These are phyloP conservation scores for Scheffersomyces cryptocercus DNA, from an alignment of 1,139 yeast species.

Conservation along the genomic window DNA sequence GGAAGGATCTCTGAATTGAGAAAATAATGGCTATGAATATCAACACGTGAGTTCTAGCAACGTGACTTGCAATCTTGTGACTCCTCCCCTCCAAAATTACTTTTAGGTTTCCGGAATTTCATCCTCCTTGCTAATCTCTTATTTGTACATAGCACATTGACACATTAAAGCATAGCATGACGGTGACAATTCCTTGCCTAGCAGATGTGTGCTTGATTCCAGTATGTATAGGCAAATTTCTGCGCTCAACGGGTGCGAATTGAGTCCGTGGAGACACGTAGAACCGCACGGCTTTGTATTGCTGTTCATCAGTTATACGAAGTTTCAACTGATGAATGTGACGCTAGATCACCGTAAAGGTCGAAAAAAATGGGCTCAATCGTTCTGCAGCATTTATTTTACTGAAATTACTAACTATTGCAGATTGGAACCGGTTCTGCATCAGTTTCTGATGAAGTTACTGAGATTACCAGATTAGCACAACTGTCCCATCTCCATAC, in stretches of 20 bases:
- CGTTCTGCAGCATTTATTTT: not conserved
- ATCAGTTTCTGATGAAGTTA: constrained; percentile 79
- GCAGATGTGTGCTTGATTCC: constrained; percentile 87
- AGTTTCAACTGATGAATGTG: too few relatives aligned
- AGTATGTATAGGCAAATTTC: constrained; percentile 30
- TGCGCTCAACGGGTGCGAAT: too few relatives aligned
- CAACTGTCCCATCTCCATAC: constrained; percentile 62
- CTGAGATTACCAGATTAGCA: constrained; percentile 64
- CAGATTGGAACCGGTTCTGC: constrained; percentile 76
- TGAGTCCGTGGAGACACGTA: too few relatives aligned
- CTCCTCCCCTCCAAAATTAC: not conserved
- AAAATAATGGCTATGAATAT: too few relatives aligned
- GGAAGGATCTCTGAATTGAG: not conserved
- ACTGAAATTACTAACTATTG: constrained; percentile 7
- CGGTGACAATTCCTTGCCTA: constrained; percentile 60
- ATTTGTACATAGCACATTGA: too few relatives aligned
- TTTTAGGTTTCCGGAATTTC: too few relatives aligned
- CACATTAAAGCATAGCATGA: constrained; percentile 9
- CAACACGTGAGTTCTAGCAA: too few relatives aligned
- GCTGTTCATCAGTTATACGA: too few relatives aligned
- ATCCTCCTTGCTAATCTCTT: too few relatives aligned
- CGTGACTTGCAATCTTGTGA: not conserved
- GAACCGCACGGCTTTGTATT: too few relatives aligned
- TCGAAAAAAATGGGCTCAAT: too few relatives aligned
- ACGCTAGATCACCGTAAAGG: too few relatives aligned